These are phyloP conservation scores for Geranium brycei DNA, from an alignment of 345 rosid genomes.

Conservation along the genomic window DNA sequence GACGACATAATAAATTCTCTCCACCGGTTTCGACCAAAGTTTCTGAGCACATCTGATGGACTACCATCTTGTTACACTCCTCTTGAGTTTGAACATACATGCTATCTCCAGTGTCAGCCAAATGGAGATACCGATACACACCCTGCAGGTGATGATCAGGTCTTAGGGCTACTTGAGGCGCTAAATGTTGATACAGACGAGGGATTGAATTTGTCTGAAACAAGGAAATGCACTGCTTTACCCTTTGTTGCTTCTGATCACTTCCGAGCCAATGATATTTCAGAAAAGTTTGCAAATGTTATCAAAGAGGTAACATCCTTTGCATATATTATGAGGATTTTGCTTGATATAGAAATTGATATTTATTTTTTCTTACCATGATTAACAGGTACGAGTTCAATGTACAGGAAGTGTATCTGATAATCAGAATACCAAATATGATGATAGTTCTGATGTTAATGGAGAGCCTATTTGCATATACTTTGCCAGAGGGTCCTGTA, in stretches of 20 bases:
- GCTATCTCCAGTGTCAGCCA: slow-evolving; percentile 38
- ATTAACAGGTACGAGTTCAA: slow-evolving; percentile 45
- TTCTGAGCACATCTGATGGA: slow-evolving; percentile 35
- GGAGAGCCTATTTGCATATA: slow-evolving; percentile 37
- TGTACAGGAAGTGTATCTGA: slow-evolving; percentile 15
- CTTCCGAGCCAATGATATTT: slow-evolving; percentile 36
- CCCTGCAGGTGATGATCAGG: slow-evolving; percentile 31
- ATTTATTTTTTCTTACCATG: slow-evolving; percentile 7
- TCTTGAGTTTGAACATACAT: slow-evolving; percentile 51
- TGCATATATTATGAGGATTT: slow-evolving; percentile 2
- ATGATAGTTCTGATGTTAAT: slow-evolving; percentile 15
- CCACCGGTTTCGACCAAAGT: slow-evolving; percentile 70
- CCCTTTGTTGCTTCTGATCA: slow-evolving; percentile 58
- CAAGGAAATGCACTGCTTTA: slow-evolving; percentile 44
- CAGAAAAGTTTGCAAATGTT: slow-evolving; percentile 28
- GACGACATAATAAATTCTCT: slow-evolving; percentile 52
- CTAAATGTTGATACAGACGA: background rate
- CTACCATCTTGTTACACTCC: slow-evolving; percentile 48
- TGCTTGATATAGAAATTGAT: slow-evolving; percentile 9
- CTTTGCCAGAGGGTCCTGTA: slow-evolving; percentile 68
- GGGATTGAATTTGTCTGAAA: slow-evolving; percentile 7
- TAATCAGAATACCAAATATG: slow-evolving; percentile 13
- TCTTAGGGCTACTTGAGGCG: slow-evolving; percentile 15
- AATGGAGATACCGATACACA: slow-evolving; percentile 17
- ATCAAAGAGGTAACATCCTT: slow-evolving; percentile 54